Base-by-base conservation (phyloP, 371 early-diverging fungal genomes). In the Globomyces sp. region DNA sequence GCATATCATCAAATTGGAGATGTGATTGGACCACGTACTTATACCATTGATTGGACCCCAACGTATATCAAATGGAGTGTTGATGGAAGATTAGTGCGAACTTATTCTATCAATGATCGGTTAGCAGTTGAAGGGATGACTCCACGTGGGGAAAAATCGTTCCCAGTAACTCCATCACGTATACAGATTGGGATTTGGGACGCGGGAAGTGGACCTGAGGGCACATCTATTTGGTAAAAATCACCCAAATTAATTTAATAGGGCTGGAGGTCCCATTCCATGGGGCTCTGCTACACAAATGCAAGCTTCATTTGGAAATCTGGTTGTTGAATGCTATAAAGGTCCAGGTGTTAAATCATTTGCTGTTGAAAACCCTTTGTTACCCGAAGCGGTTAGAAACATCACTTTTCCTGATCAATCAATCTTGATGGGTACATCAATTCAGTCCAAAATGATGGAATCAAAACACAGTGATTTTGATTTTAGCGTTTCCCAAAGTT, bases 371-470 rank as follows among this genome's bases (percentile, higher is more conserved):
- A 87, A 53, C 92, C 92, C 71, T 91, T 89, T 67, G 89, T 89
- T 75, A 93, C 92, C 57, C 85, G 85, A 77, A 93, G 95, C 44
- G 90, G 87, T 69, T 93, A 91, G 67, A 86, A 87, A 68, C 93
- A 84, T 69, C 81, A 62, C 24, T 68, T 72, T 57, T 69, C 67
- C 6, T 76, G 59, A 67, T 76, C 76, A 36, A 75, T 75, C 57
- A 76, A 76, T 48, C 72, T 76, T n/a, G 76, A 24, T 24, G 24
- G 24, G 24, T 24, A 24, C 24, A 24, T 24, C 24, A 77, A 50
- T 77, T 75, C 47, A 75, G 76, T 68, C 89, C 88, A 55, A 93
- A 78, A 10, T 92, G 89, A 65, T 88, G 86, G 34, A 85, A 86
- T 62, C 90, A 90, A 58, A 94, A 87, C 49, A 75, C 76, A 57